Base-by-base conservation (phyloP, 345 rosid species). In the Isatis tinctoria region DNA sequence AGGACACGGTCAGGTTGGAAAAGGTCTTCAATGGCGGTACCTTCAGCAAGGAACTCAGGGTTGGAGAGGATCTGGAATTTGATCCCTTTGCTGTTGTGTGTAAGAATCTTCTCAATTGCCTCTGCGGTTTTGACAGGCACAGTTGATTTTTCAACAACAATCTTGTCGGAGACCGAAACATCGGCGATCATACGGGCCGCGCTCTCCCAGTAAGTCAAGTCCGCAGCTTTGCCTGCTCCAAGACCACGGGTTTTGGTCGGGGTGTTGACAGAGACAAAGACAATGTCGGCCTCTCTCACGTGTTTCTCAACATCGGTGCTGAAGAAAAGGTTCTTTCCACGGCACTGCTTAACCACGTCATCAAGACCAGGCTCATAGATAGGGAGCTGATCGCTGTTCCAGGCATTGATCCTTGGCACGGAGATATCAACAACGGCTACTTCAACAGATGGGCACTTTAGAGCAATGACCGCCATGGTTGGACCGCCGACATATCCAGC, bases 401-500 rank as follows among this genome's bases (percentile, higher is more conserved):
- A 92, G 18, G 94, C 96, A 22, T 59, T 73, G 75, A 92, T 90
- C 60, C 97, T 80, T 9, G 96, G 60, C 6, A 83, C 87, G 52
- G 96, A 88, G 80, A 92, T 92, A 68, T 92, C 97, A 51, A 92
- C 97, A 60, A 92, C 97, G 12, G 80, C 97, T 67, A 92, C 96
- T 80, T 92, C 92, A 77, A 93, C 83, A 9, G 85, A 74, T 8
- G 98, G 96, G 77, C 98, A 93, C 81, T 93, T 93, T 0, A 88
- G 87, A 20, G 98, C 98, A 74, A 93, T 93, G 52, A 93, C 91
- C 0, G 98, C 98, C 98, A 92, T 92, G 47, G 98, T 90, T 2
- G 98, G 98, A 51, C 98, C 98, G 12, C 98, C 98, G 1, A 93
- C 98, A 76, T 93, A 93, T 8, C 98, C 98, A 54, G 98, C 98